Percentiles rank a stretch among this genome's conserved stretches.
phyloP scores from a whole-genome alignment of 495 filamentous ascomycete genomes.

The Talaromyces stipitatus region DNA sequence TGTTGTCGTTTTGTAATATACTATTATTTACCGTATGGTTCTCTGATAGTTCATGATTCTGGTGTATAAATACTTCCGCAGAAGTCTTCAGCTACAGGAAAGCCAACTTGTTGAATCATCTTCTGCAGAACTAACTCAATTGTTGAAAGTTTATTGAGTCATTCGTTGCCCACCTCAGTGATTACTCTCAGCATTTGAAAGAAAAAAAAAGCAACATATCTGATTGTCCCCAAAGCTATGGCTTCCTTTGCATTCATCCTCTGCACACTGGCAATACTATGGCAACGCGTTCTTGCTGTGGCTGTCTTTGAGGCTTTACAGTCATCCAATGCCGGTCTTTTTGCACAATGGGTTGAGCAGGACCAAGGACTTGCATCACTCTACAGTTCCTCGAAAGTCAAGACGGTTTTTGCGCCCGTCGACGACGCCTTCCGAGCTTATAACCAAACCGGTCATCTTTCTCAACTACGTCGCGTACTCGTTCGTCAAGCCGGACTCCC shows the following conservation, averaged over 20 bases:
- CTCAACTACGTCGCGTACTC: neutral
- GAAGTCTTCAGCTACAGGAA: neutral
- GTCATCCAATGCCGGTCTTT: conserved; percentile 17
- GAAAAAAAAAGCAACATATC: neutral
- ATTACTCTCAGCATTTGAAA: neutral
- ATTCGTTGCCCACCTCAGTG: neutral
- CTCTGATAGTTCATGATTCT: neutral
- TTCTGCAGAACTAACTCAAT: neutral
- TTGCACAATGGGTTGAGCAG: conserved; percentile 20
- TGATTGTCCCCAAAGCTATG: neutral
- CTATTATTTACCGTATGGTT: neutral
- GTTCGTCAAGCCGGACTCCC: neutral
- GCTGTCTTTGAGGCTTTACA: conserved; percentile 7
- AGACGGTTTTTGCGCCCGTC: conserved; percentile 23
- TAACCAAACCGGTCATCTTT: neutral
- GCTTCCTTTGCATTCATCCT: neutral
- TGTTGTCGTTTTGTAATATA: neutral
- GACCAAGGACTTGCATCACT: conserved; percentile 14
- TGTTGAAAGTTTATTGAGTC: neutral
- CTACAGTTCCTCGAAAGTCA: conserved; percentile 16
- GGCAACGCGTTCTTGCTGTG: neutral
- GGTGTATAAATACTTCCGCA: neutral
- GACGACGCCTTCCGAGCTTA: conserved; percentile 7
- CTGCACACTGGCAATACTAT: neutral
- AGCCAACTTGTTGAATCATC: neutral